These are phyloP conservation scores for Hyphopichia fennica DNA, from an alignment of 1,139 yeast species.

Conservation along the genomic window DNA sequence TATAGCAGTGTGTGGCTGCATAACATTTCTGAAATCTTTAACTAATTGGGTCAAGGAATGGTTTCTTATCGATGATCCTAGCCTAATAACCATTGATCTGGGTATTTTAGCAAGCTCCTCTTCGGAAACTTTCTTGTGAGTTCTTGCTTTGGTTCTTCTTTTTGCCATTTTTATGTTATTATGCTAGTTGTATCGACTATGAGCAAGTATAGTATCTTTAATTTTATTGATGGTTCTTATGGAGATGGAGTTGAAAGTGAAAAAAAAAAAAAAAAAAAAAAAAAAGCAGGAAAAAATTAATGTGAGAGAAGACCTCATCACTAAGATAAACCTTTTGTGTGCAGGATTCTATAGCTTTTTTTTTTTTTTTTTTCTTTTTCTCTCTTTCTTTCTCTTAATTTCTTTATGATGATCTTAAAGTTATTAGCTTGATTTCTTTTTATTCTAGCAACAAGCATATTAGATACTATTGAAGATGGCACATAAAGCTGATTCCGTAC, in stretches of 20 bases:
- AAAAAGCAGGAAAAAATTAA: background rate
- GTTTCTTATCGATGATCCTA: constrained; percentile 78
- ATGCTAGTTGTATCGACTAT: background rate
- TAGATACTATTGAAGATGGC: constrained; percentile 9
- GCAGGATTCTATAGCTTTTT: constrained; percentile 5
- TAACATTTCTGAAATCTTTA: constrained; percentile 79
- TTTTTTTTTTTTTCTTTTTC: constrained; percentile 1
- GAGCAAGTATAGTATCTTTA: no score
- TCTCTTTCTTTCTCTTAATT: background rate
- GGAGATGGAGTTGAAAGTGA: background rate
- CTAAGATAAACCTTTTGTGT: constrained; percentile 4
- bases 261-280: background rate
- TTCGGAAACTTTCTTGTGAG: constrained; percentile 67
- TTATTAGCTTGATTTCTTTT: no score
- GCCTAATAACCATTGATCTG: constrained; percentile 86
- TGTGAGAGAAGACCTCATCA: constrained; percentile 6
- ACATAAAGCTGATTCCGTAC: constrained; percentile 12
- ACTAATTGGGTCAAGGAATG: constrained; percentile 83
- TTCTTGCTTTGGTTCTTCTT: constrained; percentile 70
- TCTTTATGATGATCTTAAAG: background rate
- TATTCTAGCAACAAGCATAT: background rate
- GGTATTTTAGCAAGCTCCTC: constrained; percentile 79
- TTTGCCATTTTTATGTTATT: constrained; percentile 32
- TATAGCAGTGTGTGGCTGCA: constrained; percentile 97
- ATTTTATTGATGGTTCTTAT: background rate